phyloP scores from a whole-genome alignment of 2,329 filamentous ascomycete genomes.

The Diaporthe helianthi region DNA sequence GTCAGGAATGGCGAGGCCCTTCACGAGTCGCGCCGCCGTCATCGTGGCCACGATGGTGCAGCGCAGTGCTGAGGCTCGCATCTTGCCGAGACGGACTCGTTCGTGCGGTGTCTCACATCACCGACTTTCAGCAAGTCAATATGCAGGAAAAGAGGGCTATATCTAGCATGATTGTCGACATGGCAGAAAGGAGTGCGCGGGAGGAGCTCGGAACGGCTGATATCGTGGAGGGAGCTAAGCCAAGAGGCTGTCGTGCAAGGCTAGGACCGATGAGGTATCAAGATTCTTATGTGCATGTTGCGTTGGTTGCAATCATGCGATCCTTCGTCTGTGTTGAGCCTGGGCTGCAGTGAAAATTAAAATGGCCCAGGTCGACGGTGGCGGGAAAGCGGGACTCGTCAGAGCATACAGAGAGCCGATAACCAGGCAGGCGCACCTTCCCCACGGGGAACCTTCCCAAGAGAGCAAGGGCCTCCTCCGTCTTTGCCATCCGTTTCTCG shows the following conservation, averaged over 20 bases:
- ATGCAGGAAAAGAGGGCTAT: background rate
- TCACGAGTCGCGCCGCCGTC: background rate
- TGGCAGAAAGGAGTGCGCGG: background rate
- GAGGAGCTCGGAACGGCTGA: background rate
- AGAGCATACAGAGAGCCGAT: background rate
- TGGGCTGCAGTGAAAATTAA: background rate
- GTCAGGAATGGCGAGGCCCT: background rate
- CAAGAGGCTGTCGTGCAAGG: background rate
- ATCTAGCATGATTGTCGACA: background rate
- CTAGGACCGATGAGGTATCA: constrained; percentile 20
- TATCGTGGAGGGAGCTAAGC: background rate
- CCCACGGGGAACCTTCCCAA: background rate
- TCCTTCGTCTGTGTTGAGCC: background rate
- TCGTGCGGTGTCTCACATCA: constrained; percentile 5
- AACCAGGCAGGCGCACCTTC: background rate
- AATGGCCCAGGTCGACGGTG: constrained; percentile 7
- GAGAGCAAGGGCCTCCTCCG: background rate
- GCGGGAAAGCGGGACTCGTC: background rate
- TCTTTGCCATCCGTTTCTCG: background rate
- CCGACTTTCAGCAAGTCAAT: background rate
- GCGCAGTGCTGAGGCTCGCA: constrained; percentile 15
- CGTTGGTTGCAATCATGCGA: background rate
- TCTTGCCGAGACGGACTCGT: background rate
- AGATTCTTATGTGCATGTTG: constrained; percentile 5
- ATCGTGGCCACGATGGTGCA: background rate